Evolutionary conservation across 2,329 filamentous ascomycete species (phyloP).

Genomic region (Huntiella bhutanensis): DNA sequence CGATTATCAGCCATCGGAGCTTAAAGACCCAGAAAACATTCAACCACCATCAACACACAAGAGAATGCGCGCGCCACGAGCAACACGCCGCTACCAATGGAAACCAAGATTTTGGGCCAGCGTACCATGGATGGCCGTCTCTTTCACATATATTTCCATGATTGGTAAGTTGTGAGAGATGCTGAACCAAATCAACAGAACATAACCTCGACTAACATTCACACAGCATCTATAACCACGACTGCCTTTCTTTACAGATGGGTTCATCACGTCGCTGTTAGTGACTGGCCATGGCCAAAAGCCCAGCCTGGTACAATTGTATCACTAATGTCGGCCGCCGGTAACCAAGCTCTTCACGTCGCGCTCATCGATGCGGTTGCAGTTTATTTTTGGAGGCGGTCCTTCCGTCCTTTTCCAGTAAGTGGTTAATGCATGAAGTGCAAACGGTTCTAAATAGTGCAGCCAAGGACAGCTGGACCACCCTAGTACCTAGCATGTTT

Average conservation of each 20-base stretch:
- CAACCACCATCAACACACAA: neutral
- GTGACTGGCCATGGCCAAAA: constrained; percentile 9
- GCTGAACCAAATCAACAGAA: no score
- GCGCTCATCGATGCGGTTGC: constrained; percentile 9
- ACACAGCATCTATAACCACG: constrained; percentile 7
- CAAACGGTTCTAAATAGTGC: neutral
- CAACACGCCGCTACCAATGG: constrained; percentile 10
- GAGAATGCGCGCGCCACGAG: constrained; percentile 2
- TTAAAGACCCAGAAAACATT: neutral
- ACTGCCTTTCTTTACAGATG: constrained; percentile 8
- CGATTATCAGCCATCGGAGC: neutral
- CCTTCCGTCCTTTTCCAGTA: constrained; percentile 9
- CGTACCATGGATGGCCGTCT: constrained; percentile 9
- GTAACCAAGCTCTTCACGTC: constrained; percentile 7
- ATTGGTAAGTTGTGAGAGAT: neutral
- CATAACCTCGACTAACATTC: neutral
- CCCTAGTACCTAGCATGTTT: neutral
- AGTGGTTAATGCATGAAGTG: neutral
- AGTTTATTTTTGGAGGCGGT: constrained; percentile 10
- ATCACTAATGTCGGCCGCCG: constrained; percentile 8
- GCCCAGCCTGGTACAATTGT: constrained; percentile 10
- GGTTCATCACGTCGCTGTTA: constrained; percentile 8
- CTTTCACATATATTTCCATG: constrained; percentile 9
- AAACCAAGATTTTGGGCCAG: constrained; percentile 9
- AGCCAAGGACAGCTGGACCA: neutral